Evolutionary conservation across 78 protist species (phyloP).

Genomic region (Cavenderia fasciculata): DNA sequence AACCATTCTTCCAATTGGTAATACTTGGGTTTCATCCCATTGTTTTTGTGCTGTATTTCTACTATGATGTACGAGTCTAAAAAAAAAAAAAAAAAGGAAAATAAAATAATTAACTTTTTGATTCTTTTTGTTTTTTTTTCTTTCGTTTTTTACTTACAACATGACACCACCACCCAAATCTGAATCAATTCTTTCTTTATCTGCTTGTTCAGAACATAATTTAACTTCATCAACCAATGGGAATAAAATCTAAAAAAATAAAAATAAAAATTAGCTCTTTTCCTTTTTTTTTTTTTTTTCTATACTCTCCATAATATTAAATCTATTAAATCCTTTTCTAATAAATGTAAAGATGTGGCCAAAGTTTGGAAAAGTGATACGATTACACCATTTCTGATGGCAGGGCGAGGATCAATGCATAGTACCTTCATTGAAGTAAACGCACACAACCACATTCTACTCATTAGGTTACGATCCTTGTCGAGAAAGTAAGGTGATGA

Average conservation of each 20-base stretch:
- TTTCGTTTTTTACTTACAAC: constrained; percentile 4
- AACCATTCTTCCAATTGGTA: constrained; percentile 67
- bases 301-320: constrained; percentile 28
- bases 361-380: constrained; percentile 53
- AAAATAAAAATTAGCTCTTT: not conserved
- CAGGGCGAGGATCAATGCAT: constrained; percentile 42
- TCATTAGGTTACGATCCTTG: not conserved
- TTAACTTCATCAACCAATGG: constrained; percentile 65
- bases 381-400: constrained; percentile 69
- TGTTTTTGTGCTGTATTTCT: constrained; percentile 79
- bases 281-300: too few species aligned
- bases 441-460: constrained; percentile 70
- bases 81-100: too few species aligned
- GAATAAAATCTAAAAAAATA: constrained; percentile 4
- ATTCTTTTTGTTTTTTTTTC: too few species aligned
- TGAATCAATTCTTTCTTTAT: constrained; percentile 63
- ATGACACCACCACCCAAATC: constrained; percentile 72
- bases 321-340: constrained; percentile 56
- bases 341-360: constrained; percentile 34
- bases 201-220: constrained; percentile 50
- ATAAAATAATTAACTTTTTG: not conserved
- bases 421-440: constrained; percentile 44
- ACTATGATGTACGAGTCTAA: constrained; percentile 64
- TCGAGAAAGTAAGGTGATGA: constrained; percentile 39
- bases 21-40: constrained; percentile 83